A percentile compares a stretch with the other conserved stretches of the same genome.
These are phyloP conservation scores for Rheum nobile DNA, from an alignment of 148 eudicot species.

Conservation along the genomic window DNA sequence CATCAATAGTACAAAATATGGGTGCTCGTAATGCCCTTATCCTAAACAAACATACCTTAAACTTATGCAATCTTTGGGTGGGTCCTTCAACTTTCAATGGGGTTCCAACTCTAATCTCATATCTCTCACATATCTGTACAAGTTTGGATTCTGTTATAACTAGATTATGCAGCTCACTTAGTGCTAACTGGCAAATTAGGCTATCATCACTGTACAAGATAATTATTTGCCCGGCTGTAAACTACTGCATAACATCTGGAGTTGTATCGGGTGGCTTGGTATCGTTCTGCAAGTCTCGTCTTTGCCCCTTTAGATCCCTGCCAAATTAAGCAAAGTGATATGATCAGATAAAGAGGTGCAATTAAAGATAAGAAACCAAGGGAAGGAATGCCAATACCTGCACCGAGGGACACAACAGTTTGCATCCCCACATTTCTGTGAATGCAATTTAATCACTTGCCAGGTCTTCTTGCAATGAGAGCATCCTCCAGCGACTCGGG, in stretches of 20 bases:
- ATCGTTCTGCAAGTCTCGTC: slow-evolving; percentile 13
- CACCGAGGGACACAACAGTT: slow-evolving; percentile 55
- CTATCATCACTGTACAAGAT: slow-evolving; percentile 5
- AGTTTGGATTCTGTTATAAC: background rate
- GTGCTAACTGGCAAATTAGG: slow-evolving; percentile 5
- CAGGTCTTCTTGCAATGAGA: slow-evolving; percentile 30
- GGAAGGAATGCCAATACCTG: slow-evolving; percentile 22
- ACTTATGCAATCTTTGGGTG: background rate
- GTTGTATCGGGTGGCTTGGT: slow-evolving; percentile 7
- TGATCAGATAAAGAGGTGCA: background rate
- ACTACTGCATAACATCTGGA: slow-evolving; percentile 1
- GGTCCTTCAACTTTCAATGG: background rate
- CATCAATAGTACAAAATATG: background rate
- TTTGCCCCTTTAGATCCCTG: slow-evolving; percentile 36
- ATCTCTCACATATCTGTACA: slow-evolving; percentile 4
- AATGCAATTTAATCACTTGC: slow-evolving; percentile 36
- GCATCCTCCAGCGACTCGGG: slow-evolving; percentile 37
- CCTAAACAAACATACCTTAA: background rate
- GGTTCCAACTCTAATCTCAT: background rate
- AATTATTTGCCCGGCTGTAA: background rate
- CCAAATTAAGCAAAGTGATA: slow-evolving; percentile 2
- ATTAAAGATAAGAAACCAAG: background rate
- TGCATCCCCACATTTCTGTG: slow-evolving; percentile 37
- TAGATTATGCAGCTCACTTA: background rate
- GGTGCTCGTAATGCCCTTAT: slow-evolving; percentile 5